Evolutionary conservation across 192 early-diverging fungal genomes (phyloP), one percentile per base, ranked within the genome.

Genomic region (Coemansia sp.): DNA sequence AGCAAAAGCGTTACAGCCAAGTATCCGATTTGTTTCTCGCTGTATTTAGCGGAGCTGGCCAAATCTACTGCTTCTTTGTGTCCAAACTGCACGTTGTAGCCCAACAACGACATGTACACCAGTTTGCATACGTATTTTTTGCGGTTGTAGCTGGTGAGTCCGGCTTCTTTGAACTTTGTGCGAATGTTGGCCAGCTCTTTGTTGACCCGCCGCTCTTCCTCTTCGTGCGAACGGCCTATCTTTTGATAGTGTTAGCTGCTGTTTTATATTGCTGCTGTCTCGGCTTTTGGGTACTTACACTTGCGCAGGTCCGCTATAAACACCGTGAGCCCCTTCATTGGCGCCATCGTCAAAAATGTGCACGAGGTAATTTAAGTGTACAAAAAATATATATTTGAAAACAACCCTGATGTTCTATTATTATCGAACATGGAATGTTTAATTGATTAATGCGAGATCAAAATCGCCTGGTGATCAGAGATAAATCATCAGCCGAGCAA

Each of bases 51-150:
- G 61, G 93, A 93, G 21, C 87, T 88, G 53, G 98, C 86, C 52
- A 99, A 82, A 59, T 94, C 90, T 47, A 98, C 90, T 26, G 96
- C 93, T 65, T 99, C 98, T 75, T 92, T 84, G 69, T 98, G 94
- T 44, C 98, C 98, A 85, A 99, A 96, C 75, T 98, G 94, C 50
- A 98, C 89, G 36, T 97, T 93, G 88, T 93, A 98, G 11, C 98
- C 98, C 37, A 98, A 88, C 68, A 99, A 92, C 65, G 95, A 97
- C 93, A 99, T 99, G 84, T 98, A 99, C 48, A 99, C 71, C 15
- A 99, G 84, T 79, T 99, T 99, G 82, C 92, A 93, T 46, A 99
- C 94, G 76, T 99, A 99, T 68, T 99, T 99, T 83, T 97, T 98
- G 82, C 95, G 95, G 74, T 99, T 92, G 84, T 98, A 98, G 28